These are phyloP conservation scores for Leccinum subrobustum DNA, from an alignment of 1,284 basidiomycete species.

Conservation along the genomic window DNA sequence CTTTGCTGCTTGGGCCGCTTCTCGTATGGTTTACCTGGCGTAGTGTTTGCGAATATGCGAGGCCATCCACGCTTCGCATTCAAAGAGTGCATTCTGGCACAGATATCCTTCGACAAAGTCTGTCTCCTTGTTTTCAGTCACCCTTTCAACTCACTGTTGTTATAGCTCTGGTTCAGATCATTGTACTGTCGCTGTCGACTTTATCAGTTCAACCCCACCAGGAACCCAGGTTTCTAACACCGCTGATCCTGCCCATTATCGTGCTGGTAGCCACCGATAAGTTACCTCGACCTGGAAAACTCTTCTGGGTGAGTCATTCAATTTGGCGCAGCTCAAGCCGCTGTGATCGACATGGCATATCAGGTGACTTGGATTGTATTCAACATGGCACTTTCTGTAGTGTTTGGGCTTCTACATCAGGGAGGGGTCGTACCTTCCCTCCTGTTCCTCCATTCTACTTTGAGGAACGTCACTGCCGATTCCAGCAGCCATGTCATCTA, in stretches of 20 bases:
- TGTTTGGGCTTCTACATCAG: constrained; percentile 42
- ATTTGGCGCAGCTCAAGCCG: not conserved
- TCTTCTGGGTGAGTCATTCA: constrained; percentile 36
- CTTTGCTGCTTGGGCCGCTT: constrained; percentile 39
- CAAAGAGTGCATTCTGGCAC: constrained; percentile 13
- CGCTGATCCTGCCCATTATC: constrained; percentile 37
- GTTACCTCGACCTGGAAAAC: constrained; percentile 26
- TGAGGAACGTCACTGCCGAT: constrained; percentile 6
- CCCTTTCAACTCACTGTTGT: constrained; percentile 7
- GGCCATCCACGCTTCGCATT: not conserved
- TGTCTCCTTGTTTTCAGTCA: not conserved
- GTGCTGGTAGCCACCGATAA: constrained; percentile 31
- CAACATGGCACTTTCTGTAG: constrained; percentile 30
- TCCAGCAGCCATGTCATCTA: constrained; percentile 31
- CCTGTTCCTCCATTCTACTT: constrained; percentile 31
- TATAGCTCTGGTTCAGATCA: constrained; percentile 33
- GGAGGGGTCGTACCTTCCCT: constrained; percentile 43
- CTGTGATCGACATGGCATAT: not conserved
- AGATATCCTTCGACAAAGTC: constrained; percentile 25
- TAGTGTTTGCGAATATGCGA: constrained; percentile 7
- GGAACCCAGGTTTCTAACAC: constrained; percentile 42
- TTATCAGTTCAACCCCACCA: constrained; percentile 41
- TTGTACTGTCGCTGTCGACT: constrained; percentile 31
- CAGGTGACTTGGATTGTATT: constrained; percentile 34
- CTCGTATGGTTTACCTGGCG: constrained; percentile 25